phyloP scores from a whole-genome alignment of 306 rosid species.

The Canavalia ensiformis region DNA sequence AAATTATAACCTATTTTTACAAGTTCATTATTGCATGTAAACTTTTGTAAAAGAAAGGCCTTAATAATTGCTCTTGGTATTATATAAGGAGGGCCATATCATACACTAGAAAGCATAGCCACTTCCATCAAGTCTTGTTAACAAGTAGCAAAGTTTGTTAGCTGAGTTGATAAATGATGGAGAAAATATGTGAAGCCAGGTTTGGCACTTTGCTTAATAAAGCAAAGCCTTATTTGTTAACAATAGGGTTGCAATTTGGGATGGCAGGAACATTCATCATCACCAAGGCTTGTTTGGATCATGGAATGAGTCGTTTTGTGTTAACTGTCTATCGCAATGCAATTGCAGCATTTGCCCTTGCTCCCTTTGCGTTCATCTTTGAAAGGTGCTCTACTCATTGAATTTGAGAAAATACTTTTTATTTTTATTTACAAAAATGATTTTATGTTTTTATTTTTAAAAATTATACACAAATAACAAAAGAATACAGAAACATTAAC shows the following conservation, averaged over 20 bases:
- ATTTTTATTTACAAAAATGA: too few relatives aligned
- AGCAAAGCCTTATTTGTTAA: conserved; percentile 67
- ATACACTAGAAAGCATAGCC: neutral
- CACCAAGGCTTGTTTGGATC: conserved; percentile 61
- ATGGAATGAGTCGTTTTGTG: conserved; percentile 71
- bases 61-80: conserved; percentile 1
- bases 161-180: neutral
- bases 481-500: too few relatives aligned
- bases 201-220: conserved; percentile 21
- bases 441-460: too few relatives aligned
- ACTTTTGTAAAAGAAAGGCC: neutral
- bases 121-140: conserved; percentile 26
- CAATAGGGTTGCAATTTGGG: conserved; percentile 69
- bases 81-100: conserved; percentile 37
- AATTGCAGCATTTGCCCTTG: conserved; percentile 61
- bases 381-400: conserved; percentile 57
- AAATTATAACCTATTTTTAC: too few relatives aligned
- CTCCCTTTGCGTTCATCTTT: conserved; percentile 70
- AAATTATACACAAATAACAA: too few relatives aligned
- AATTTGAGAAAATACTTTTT: too few relatives aligned
- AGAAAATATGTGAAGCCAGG: neutral
- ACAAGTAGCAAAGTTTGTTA: neutral
- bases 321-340: conserved; percentile 71
- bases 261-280: conserved; percentile 67
- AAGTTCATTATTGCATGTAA: too few relatives aligned